A percentile compares a stretch with the other conserved stretches of the same genome.
phyloP scores from a whole-genome alignment of 1,284 basidiomycete species.

The Erythrobasidium hasegawianum region DNA sequence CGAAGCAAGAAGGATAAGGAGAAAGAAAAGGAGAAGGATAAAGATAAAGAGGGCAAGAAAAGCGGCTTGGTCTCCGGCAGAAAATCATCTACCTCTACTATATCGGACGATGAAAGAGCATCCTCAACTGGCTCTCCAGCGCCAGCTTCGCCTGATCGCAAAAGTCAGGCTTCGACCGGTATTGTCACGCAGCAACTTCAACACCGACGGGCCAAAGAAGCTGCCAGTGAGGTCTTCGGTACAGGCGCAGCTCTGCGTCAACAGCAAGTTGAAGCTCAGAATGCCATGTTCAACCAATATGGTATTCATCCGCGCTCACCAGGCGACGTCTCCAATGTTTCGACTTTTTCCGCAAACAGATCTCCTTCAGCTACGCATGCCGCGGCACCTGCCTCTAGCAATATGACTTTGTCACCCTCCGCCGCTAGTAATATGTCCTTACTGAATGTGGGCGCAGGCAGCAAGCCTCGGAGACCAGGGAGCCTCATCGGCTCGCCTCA shows the following conservation, averaged over 20 bases:
- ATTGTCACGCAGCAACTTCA: slow-evolving; percentile 23
- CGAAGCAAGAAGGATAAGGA: slow-evolving; percentile 69
- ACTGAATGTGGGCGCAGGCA: neutral
- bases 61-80: neutral
- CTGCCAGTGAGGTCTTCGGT: slow-evolving; percentile 43
- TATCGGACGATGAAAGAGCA: slow-evolving; percentile 15
- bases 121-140: slow-evolving; percentile 23
- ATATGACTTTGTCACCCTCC: slow-evolving; percentile 32
- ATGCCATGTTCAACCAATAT: slow-evolving; percentile 82
- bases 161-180: neutral
- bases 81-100: slow-evolving; percentile 21
- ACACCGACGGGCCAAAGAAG: slow-evolving; percentile 17
- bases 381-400: slow-evolving; percentile 13
- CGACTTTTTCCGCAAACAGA: slow-evolving; percentile 19
- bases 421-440: neutral
- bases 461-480: slow-evolving; percentile 49
- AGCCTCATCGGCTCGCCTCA: slow-evolving; percentile 53
- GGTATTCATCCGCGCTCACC: slow-evolving; percentile 43
- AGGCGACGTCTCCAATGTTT: slow-evolving; percentile 41
- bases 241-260: slow-evolving; percentile 58
- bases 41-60: neutral
- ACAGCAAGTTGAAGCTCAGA: slow-evolving; percentile 80
- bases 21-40: slow-evolving; percentile 59
- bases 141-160: slow-evolving; percentile 14
- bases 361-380: slow-evolving; percentile 34